phyloP scores from a whole-genome alignment of 1,284 basidiomycete genomes.

The Ganoderma leucocontextum region DNA sequence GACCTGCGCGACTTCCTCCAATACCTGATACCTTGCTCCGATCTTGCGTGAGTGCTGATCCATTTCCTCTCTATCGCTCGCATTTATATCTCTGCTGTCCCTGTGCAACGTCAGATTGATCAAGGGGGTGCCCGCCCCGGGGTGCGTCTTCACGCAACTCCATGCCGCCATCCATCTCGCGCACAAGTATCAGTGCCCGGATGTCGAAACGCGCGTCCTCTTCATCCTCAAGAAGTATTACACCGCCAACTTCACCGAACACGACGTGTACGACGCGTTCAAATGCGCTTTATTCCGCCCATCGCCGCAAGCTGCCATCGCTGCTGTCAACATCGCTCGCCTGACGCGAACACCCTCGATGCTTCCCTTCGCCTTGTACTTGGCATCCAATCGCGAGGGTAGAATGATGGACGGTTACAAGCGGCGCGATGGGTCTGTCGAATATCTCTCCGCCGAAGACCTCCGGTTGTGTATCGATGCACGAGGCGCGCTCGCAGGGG shows the following conservation, averaged over 20 bases:
- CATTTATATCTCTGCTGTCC: not conserved
- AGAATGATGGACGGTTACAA: not conserved
- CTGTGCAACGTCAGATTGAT: not conserved
- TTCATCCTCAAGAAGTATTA: not conserved
- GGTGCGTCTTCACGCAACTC: not conserved
- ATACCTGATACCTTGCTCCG: not conserved
- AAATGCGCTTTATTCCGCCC: not conserved
- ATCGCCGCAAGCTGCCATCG: not conserved
- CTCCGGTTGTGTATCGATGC: not conserved
- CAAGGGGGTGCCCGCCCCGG: not conserved
- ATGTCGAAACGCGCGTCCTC: not conserved
- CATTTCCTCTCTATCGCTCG: not conserved
- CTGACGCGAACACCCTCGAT: conserved; percentile 3
- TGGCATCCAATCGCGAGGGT: not conserved
- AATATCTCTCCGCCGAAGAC: not conserved
- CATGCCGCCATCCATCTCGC: conserved; percentile 9
- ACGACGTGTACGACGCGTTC: not conserved
- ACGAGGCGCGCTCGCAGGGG: not conserved
- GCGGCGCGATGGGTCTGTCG: not conserved
- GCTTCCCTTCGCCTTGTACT: conserved; percentile 10
- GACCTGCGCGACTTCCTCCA: conserved; percentile 18
- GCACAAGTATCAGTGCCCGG: conserved; percentile 4
- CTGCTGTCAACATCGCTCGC: conserved; percentile 8
- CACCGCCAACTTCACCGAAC: not conserved
- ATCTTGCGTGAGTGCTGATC: not conserved